These are phyloP conservation scores for Fusarium tanahbumbuense DNA, from an alignment of 2,329 filamentous ascomycete genomes.

Conservation along the genomic window DNA sequence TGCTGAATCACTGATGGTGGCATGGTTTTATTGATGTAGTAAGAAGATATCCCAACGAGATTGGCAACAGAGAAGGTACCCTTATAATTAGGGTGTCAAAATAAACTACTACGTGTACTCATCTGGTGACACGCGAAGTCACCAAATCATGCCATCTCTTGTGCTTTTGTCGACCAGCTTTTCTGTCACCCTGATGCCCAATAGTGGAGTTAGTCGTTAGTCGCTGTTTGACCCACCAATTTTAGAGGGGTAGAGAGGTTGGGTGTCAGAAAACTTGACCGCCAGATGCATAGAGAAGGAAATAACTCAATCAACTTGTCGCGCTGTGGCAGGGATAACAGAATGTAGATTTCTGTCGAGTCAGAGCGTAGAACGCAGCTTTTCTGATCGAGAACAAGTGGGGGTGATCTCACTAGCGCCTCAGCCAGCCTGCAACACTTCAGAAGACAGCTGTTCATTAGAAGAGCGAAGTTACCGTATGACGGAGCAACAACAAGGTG, in stretches of 20 bases:
- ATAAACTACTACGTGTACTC: neutral
- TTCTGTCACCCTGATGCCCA: neutral
- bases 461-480: neutral
- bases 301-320: neutral
- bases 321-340: fast-evolving
- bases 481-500: neutral
- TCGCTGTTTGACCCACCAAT: too few relatives aligned
- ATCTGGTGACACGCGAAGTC: fast-evolving
- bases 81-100: neutral
- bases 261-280: neutral
- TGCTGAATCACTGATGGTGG: neutral
- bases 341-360: neutral
- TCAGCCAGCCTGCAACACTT: neutral
- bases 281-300: neutral
- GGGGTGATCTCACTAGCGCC: neutral
- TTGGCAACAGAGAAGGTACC: neutral
- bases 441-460: neutral
- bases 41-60: neutral
- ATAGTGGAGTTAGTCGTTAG: neutral
- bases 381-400: neutral
- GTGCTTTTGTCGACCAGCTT: neutral
- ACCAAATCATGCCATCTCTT: neutral
- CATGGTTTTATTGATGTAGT: neutral
- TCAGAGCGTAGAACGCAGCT: too few relatives aligned
- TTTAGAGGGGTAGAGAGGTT: too few relatives aligned